Base-by-base conservation (phyloP, 345 rosid genomes). In the Citrus reticulata region DNA sequence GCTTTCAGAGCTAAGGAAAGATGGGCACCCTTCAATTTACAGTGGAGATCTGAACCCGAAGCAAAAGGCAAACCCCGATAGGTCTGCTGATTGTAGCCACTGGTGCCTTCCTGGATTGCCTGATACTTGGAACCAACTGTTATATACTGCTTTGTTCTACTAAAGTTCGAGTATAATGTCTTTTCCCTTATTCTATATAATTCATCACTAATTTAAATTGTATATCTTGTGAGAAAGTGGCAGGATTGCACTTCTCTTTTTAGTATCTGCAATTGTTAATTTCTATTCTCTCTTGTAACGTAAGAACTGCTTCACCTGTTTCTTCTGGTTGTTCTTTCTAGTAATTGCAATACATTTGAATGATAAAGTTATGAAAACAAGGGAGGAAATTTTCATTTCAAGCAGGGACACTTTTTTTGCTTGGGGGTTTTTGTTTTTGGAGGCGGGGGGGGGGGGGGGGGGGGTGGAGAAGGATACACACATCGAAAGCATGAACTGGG, bases 21-120 rank as follows among this genome's bases (percentile, higher is more conserved):
- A 96, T 20, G 93, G 90, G 7, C 99, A 96, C 82, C 99, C 99
- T n/a, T 94, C 99, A 0, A 91, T 96, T 64, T 96, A 96, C 72
- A 86, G 93, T 22, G 99, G 98, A 5, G 94, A 92, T 78, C 77
- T 94, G 74, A 96, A 73, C 78, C 92, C 92, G 1, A 79, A 72
- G 6, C 88, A 92, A 70, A 88, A 87, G 79, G 91, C 92, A 60
- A 90, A 87, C 79, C 98, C 99, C 0, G 84, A 59, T 6, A 86
- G 85, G 34, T 91, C 93, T 34, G 96, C 98, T 14, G 99, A 96
- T 85, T 94, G 99, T 82, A 96, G 99, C 89, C 99, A 96, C 78
- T 96, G 99, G 99, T 96, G 99, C 88, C 97, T 96, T 73, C 99
- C 99, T 76, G 99, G 99, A 46, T 82, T 96, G 59, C 98, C 97